Conservation (phyloP, 2,329 filamentous ascomycete species). For the Claviceps monticola region DNA sequence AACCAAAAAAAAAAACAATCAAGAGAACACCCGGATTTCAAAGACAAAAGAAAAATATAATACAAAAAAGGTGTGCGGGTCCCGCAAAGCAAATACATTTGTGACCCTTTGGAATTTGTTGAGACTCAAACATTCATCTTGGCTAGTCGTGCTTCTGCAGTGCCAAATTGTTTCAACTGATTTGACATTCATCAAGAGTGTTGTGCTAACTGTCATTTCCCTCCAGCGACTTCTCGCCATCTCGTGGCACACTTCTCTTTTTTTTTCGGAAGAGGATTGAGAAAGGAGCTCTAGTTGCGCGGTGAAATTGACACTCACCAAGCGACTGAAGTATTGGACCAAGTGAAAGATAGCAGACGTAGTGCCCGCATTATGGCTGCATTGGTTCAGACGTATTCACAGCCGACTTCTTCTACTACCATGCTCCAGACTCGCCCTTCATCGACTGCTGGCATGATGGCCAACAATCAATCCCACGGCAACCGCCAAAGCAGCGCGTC, state of each 20-base stretch:
- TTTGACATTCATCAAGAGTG: not conserved
- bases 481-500: conserved; percentile 35
- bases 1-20: not conserved
- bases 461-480: conserved; percentile 34
- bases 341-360: not conserved
- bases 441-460: conserved; percentile 35
- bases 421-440: conserved; percentile 63
- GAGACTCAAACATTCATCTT: not conserved
- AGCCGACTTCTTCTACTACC: conserved; percentile 58
- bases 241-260: not conserved
- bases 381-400: conserved; percentile 68
- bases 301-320: not conserved
- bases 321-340: not conserved
- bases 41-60: not conserved
- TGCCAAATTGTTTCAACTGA: not conserved
- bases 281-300: not conserved
- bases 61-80: conserved; percentile 1
- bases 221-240: not conserved
- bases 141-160: not conserved
- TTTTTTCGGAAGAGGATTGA: not conserved
- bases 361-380: conserved; percentile 54
- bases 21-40: not conserved
- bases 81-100: not conserved
- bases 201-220: not conserved
- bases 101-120: not conserved